Percentiles rank a stretch among this genome's conserved stretches.
phyloP scores from a whole-genome alignment of 345 rosid species.

The Cardiospermum halicacabum region DNA sequence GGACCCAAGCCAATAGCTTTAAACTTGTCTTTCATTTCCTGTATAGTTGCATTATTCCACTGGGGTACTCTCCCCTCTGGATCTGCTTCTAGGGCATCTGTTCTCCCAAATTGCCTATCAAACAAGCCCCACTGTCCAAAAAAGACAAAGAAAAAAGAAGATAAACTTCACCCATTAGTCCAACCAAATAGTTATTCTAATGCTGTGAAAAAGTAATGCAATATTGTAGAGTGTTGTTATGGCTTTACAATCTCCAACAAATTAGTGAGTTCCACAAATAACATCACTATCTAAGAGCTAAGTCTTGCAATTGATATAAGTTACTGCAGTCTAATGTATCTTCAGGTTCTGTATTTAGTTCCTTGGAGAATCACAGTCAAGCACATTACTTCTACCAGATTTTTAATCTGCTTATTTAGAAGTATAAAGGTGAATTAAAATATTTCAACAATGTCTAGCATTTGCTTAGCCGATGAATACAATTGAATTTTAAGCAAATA shows the following conservation, averaged over 20 bases:
- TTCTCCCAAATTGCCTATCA: constrained; percentile 77
- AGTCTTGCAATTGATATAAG: no score
- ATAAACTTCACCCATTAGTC: constrained; percentile 2
- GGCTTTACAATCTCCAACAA: background rate
- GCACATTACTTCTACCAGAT: no score
- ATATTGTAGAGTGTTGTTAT: background rate
- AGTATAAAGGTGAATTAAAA: no score
- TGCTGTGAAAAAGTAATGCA: background rate
- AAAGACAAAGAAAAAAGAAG: constrained; percentile 12
- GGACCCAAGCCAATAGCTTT: constrained; percentile 78
- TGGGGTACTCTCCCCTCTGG: constrained; percentile 79
- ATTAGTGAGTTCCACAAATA: background rate
- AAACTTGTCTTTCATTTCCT: constrained; percentile 93
- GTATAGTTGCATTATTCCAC: constrained; percentile 75
- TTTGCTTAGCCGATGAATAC: no score
- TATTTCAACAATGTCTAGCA: no score
- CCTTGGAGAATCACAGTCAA: no score
- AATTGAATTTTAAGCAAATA: no score
- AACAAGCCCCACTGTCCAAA: constrained; percentile 92
- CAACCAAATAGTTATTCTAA: background rate
- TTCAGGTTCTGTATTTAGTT: no score
- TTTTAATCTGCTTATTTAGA: no score
- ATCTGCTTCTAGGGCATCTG: constrained; percentile 65
- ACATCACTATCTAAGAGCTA: no score
- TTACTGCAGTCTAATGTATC: no score